Conservation (phyloP, 2,329 filamentous ascomycete genomes). For the Botrytis pseudocinerea region DNA sequence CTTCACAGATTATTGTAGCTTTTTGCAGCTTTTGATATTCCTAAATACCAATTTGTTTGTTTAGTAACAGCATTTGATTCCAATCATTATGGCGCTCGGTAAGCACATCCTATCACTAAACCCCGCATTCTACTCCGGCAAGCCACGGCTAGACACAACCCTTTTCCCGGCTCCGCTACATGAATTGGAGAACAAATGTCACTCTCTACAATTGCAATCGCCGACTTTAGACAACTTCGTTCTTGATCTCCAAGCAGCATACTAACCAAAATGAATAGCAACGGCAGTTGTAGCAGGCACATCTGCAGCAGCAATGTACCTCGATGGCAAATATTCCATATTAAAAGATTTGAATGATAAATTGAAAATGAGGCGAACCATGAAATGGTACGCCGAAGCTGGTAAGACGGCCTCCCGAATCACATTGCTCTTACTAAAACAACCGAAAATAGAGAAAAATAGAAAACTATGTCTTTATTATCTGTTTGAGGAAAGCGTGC, state of each 20-base stretch:
- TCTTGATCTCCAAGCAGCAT: neutral
- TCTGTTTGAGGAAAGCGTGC: constrained; percentile 57
- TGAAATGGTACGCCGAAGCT: constrained; percentile 50
- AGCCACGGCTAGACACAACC: neutral
- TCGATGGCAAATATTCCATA: constrained; percentile 70
- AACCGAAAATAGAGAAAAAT: constrained; percentile 40
- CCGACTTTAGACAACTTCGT: neutral
- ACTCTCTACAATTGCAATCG: neutral
- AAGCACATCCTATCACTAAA: neutral
- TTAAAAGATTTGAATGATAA: constrained; percentile 58
- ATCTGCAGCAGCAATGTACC: constrained; percentile 55
- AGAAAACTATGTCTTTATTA: constrained; percentile 63
- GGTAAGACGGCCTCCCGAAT: constrained; percentile 43
- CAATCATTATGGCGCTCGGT: constrained; percentile 13
- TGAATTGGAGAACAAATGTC: neutral
- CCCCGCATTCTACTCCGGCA: neutral
- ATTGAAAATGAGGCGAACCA: constrained; percentile 45
- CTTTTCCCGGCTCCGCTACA: neutral
- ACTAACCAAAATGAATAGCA: constrained; percentile 24
- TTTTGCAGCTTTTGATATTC: neutral
- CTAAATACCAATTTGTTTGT: neutral
- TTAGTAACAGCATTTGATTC: neutral
- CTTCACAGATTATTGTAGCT: neutral
- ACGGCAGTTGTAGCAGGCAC: constrained; percentile 40
- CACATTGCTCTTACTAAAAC: neutral